A percentile compares a stretch with the other conserved stretches of the same genome.
phyloP scores from a whole-genome alignment of 345 rosid genomes.

The Crucihimalaya himalaica region DNA sequence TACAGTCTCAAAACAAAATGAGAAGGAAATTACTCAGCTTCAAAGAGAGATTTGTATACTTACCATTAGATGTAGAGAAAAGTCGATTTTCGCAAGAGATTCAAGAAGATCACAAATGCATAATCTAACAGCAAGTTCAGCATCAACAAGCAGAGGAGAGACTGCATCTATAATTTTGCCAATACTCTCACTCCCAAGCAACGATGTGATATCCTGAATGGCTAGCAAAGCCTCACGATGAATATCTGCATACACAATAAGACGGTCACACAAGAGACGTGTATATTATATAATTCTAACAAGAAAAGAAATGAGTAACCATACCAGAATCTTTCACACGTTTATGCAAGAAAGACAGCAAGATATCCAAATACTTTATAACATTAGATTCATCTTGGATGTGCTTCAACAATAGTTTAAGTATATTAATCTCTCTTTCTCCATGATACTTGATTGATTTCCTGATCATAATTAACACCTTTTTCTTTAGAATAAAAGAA shows the following conservation, averaged over 20 bases:
- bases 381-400: constrained; percentile 51
- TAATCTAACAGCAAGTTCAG: constrained; percentile 52
- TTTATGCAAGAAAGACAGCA: constrained; percentile 58
- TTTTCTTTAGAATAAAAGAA: background rate
- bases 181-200: constrained; percentile 46
- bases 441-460: constrained; percentile 61
- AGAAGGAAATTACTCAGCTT: background rate
- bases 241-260: constrained; percentile 48
- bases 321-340: constrained; percentile 60
- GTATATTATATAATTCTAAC: background rate
- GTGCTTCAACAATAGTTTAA: constrained; percentile 61
- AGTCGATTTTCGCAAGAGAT: constrained; percentile 60
- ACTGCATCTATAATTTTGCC: constrained; percentile 50
- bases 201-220: constrained; percentile 55
- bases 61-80: constrained; percentile 63
- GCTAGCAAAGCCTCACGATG: constrained; percentile 54
- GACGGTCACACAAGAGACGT: constrained; percentile 8
- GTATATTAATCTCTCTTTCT: constrained; percentile 53
- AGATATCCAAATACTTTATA: constrained; percentile 57
- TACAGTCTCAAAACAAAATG: background rate
- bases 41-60: constrained; percentile 18
- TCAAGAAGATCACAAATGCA: constrained; percentile 69
- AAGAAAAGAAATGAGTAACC: constrained; percentile 15
- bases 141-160: constrained; percentile 65
- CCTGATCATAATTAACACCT: constrained; percentile 41